Evolutionary conservation across 371 early-diverging fungal genomes (phyloP), one percentile per base, ranked within the genome.

Genomic region (Rhizopus arrhizus): DNA sequence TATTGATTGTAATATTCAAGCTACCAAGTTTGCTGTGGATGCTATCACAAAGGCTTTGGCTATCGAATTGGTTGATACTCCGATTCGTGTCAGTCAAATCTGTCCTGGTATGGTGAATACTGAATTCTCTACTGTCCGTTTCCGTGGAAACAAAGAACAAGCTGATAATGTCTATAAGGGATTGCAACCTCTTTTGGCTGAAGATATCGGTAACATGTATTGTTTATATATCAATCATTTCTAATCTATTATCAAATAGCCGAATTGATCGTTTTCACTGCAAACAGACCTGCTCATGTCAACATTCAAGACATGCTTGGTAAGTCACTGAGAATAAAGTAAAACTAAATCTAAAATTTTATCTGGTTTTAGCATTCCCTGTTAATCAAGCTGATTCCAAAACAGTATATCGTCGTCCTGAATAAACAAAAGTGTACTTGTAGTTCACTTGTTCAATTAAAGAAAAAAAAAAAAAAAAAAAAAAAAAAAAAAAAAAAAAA

Each of bases 71-170:
- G 82, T 92, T 32, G 72, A 80, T 34, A 88, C 92, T 9, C 86
- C 89, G 0, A 85, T 97, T 42, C 76, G 85, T n/a, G 88, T 93
- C 12, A 86, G 86, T 7, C 83, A 85, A 59, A 87, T 92, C 35
- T 79, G 77, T 38, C 92, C 93, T 43, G 92, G 92, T 41, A 71
- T 91, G 82, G 95, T 93, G 0, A 90, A 96, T 70, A 96, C 96
- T 0, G 95, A 96, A 68, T 97, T 96, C 82, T 91, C 91, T 13
- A 77, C 90, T 9, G 83, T 97, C 15, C 82, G 96, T 13, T 95
- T 91, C 75, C 58, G 71, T 28, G 95, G 96, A 0, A 92, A 95
- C 68, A 85, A 87, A 67, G 64, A 69, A n/a, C 87, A 81, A 66
- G 95, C 95, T 0, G 90, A 89, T 46, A 72, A 71, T n/a, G 92